Evolutionary conservation across 108 stramenopile species (phyloP), one percentile per base, ranked within the genome.

Genomic region (Craspedostauros australis): DNA sequence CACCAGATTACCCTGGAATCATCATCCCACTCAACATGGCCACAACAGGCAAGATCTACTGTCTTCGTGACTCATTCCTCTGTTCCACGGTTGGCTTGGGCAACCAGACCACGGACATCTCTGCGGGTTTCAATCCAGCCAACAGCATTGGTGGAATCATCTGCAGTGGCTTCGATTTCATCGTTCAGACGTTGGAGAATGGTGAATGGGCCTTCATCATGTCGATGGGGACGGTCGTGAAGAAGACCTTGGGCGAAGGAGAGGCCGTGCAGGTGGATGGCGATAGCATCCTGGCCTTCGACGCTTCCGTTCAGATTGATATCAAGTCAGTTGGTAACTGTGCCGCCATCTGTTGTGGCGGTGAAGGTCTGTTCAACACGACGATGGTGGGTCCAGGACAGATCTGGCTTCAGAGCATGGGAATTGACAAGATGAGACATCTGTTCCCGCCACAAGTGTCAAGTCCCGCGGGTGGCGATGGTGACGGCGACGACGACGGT

Each of bases 341-440:
- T 15, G 44, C 63, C 0, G 66, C 72, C 4, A 62, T 62, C 12
- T 80, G 79, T 39, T 80, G 79, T 43, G 68, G 51, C n/a, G 75
- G 79, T 1, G 79, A 80, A 51, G 75, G 75, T 26, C 26, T 75
- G 7, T 80, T 73, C 60, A 73, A 73, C 32, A 80, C 79, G 12
- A 46, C 57, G 33, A 27, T 77, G 16, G 65, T 50, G 8, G 57
- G 51, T 39, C 79, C 79, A 11, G 79, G 79, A 19, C 62, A 65
- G n/a, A 62, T 80, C 49, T 63, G 53, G 60, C 56, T 77, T 27
- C 76, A 77, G 40, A 55, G 52, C 19, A 47, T 77, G 61, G 53
- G 67, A 11, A 77, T 77, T 27, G 76, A 77, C 58, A 77, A 77
- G 57, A 55, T 77, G 70, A 42, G 76, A 46, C 21, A 37, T 16